Conservation (phyloP, 768 basidiomycete genomes). For the Leucocoprinus birnbaumii region DNA sequence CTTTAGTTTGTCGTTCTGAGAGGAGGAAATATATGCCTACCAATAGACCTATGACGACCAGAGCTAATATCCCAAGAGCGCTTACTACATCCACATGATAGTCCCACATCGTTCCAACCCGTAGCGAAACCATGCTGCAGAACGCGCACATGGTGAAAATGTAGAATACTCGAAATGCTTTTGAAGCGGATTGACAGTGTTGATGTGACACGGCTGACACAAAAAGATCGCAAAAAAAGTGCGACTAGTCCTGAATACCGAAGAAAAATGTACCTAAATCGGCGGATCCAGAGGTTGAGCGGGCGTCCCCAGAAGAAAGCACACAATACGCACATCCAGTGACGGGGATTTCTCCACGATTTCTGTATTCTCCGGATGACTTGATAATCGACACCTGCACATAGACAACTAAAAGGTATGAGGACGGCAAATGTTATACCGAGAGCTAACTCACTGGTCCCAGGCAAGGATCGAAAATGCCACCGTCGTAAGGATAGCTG, state of each 20-base stretch:
- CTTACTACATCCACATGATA: constrained; percentile 17
- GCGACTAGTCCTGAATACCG: constrained; percentile 30
- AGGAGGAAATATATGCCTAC: constrained; percentile 15
- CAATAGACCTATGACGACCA: constrained; percentile 26
- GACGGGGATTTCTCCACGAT: constrained; percentile 23
- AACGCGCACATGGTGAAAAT: constrained; percentile 26
- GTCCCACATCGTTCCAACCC: constrained; percentile 31
- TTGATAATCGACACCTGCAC: constrained; percentile 24
- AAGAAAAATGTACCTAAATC: constrained; percentile 26
- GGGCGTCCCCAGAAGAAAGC: neutral
- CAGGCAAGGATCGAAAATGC: constrained; percentile 5
- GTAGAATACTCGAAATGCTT: constrained; percentile 25
- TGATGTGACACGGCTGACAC: constrained; percentile 24
- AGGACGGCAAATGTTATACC: neutral
- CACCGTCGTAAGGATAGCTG: constrained; percentile 1
- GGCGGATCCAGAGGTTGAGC: neutral
- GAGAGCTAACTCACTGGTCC: constrained; percentile 2
- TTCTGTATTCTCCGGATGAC: constrained; percentile 22
- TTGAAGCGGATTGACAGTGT: constrained; percentile 27
- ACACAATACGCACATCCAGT: constrained; percentile 26
- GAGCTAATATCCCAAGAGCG: constrained; percentile 19
- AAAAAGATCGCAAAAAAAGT: constrained; percentile 22
- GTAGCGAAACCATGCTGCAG: constrained; percentile 29
- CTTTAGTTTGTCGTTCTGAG: neutral
- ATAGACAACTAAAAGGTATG: neutral